phyloP scores from a whole-genome alignment of 257 asterid genomes.

The Solanum arcanum region DNA sequence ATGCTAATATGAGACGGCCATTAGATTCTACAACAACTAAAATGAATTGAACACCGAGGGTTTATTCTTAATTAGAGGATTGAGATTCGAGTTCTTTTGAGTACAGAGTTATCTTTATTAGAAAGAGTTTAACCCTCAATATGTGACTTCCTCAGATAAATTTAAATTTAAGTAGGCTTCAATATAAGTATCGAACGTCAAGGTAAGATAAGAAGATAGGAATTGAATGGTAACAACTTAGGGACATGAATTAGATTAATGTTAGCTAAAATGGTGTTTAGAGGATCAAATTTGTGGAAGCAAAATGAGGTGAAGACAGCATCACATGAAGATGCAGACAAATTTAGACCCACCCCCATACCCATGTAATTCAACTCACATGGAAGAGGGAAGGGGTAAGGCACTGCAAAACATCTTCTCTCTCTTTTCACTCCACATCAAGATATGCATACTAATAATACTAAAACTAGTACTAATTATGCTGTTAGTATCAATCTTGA shows the following conservation, averaged over 20 bases:
- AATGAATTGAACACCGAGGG: neutral
- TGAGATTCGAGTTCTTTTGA: no score
- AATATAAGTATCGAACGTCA: no score
- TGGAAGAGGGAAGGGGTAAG: slow-evolving; percentile 27
- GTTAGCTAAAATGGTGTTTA: neutral
- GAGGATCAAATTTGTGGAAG: neutral
- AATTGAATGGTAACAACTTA: no score
- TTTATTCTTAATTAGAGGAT: no score
- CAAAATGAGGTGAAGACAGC: slow-evolving; percentile 16
- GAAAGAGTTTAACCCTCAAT: no score
- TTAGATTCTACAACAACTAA: neutral
- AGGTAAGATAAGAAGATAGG: no score
- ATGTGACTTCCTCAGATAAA: no score
- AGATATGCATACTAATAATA: neutral
- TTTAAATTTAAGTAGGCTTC: no score
- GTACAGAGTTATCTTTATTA: no score
- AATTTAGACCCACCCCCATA: slow-evolving; percentile 32
- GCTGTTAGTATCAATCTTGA: neutral
- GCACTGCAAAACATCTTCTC: slow-evolving; percentile 4
- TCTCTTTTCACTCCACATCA: neutral
- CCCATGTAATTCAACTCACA: slow-evolving; percentile 31
- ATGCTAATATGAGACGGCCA: neutral
- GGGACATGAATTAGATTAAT: neutral
- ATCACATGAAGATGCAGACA: slow-evolving; percentile 56
- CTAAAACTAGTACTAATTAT: neutral